These are phyloP conservation scores for Flaveria bidentis DNA, from an alignment of 129 eudicot species.

Conservation along the genomic window DNA sequence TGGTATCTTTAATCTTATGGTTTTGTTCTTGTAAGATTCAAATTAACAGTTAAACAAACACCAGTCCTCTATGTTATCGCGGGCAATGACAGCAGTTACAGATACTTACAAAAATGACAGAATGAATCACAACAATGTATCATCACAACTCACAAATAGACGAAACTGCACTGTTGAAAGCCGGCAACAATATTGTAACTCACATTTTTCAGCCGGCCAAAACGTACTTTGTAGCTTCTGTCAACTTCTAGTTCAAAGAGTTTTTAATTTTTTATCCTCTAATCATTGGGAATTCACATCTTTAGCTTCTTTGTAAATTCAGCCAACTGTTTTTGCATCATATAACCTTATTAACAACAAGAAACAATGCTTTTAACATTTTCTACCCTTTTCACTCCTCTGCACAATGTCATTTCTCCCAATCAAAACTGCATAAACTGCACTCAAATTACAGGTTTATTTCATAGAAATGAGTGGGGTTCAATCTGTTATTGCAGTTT, in stretches of 20 bases:
- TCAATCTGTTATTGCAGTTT: slow-evolving; percentile 17
- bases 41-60: background rate
- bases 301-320: slow-evolving; percentile 48
- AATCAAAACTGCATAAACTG: slow-evolving; percentile 17
- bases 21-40: background rate
- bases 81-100: background rate
- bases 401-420: slow-evolving; percentile 22
- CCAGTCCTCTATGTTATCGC: slow-evolving; percentile 3
- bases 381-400: background rate
- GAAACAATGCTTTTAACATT: slow-evolving; percentile 5
- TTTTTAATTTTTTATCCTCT: background rate
- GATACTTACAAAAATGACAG: background rate
- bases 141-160: background rate
- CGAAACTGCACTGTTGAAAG: slow-evolving; percentile 14
- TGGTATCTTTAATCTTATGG: background rate
- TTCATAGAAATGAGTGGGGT: slow-evolving; percentile 36
- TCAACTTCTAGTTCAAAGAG: background rate
- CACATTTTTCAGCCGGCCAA: slow-evolving; percentile 14
- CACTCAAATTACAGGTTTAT: background rate
- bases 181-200: background rate
- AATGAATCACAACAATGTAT: slow-evolving; percentile 25
- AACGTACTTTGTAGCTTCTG: slow-evolving; percentile 9
- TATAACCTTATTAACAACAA: slow-evolving; percentile 30
- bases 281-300: slow-evolving; percentile 35
- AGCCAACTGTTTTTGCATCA: slow-evolving; percentile 39